Evolutionary conservation across 192 early-diverging fungal genomes (phyloP).

Genomic region (Coemansia biformis): DNA sequence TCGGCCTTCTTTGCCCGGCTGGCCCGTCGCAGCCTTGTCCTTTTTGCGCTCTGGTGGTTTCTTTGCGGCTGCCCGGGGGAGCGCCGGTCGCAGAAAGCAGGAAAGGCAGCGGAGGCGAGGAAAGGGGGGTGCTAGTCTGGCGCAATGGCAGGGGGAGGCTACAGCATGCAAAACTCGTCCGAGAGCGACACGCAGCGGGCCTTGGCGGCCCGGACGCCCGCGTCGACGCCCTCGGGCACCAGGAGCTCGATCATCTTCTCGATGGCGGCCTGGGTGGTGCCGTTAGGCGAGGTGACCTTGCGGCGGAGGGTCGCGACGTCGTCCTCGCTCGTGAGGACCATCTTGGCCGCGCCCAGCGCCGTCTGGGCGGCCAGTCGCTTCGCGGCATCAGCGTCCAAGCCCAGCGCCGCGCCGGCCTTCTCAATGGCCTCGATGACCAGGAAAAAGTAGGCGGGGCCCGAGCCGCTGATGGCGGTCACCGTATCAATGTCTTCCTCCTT

Average conservation of each 20-base stretch:
- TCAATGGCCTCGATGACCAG: slow-evolving; percentile 84
- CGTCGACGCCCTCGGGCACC: slow-evolving; percentile 30
- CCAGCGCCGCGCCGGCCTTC: slow-evolving; percentile 69
- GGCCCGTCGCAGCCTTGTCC: too few relatives aligned
- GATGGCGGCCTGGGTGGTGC: slow-evolving; percentile 89
- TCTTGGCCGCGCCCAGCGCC: slow-evolving; percentile 82
- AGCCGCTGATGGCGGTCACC: slow-evolving; percentile 82
- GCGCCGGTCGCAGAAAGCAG: too few relatives aligned
- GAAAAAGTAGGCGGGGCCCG: slow-evolving; percentile 97
- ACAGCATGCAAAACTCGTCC: slow-evolving; percentile 45
- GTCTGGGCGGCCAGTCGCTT: slow-evolving; percentile 83
- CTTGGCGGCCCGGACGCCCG: slow-evolving; percentile 23
- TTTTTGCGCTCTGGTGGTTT: too few relatives aligned
- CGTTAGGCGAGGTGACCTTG: slow-evolving; percentile 91
- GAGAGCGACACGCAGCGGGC: slow-evolving; percentile 30
- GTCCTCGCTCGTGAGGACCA: slow-evolving; percentile 64
- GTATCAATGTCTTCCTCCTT: slow-evolving; percentile 73
- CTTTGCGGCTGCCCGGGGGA: too few relatives aligned
- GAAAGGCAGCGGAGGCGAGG: too few relatives aligned
- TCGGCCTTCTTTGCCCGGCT: too few relatives aligned
- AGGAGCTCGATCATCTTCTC: slow-evolving; percentile 61
- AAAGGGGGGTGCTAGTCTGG: too few relatives aligned
- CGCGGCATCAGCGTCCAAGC: slow-evolving; percentile 68
- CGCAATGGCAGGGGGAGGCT: too few relatives aligned
- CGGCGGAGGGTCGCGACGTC: slow-evolving; percentile 69